These are phyloP conservation scores for Capsicum pubescens DNA, from an alignment of 257 asterid species.

Conservation along the genomic window DNA sequence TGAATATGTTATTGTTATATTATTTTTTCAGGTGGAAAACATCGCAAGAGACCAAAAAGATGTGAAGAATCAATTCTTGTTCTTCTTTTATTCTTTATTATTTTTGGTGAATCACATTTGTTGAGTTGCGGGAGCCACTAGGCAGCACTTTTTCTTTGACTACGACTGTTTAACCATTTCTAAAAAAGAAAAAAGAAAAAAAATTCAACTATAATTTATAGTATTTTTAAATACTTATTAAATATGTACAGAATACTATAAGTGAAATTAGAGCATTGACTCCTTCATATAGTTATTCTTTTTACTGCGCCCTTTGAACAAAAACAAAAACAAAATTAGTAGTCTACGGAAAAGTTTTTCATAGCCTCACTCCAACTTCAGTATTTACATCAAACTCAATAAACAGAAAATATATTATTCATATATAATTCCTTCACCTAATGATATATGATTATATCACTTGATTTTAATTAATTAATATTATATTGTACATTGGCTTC, in stretches of 20 bases:
- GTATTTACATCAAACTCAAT: not conserved
- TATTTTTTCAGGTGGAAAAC: too few species aligned
- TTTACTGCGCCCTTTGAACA: not conserved
- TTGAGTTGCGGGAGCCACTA: not conserved
- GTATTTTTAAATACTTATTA: not conserved
- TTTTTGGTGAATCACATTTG: not conserved
- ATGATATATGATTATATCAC: too few species aligned
- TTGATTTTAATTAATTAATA: not conserved
- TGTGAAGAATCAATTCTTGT: not conserved
- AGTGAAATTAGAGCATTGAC: not conserved
- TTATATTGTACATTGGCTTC: not conserved
- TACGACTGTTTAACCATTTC: too few species aligned
- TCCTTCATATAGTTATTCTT: not conserved
- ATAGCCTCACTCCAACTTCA: not conserved
- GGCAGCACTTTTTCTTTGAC: too few species aligned
- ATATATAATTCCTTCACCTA: not conserved
- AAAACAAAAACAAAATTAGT: not conserved
- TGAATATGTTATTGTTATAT: too few species aligned
- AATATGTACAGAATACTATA: not conserved
- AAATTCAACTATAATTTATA: not conserved
- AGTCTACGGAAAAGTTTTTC: not conserved
- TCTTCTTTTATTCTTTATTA: not conserved
- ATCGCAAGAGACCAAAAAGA: not conserved
- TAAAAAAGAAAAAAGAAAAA: too few species aligned
- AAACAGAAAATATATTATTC: not conserved